Base-by-base conservation (phyloP, 768 basidiomycete species). In the Roridomyces roridus region DNA sequence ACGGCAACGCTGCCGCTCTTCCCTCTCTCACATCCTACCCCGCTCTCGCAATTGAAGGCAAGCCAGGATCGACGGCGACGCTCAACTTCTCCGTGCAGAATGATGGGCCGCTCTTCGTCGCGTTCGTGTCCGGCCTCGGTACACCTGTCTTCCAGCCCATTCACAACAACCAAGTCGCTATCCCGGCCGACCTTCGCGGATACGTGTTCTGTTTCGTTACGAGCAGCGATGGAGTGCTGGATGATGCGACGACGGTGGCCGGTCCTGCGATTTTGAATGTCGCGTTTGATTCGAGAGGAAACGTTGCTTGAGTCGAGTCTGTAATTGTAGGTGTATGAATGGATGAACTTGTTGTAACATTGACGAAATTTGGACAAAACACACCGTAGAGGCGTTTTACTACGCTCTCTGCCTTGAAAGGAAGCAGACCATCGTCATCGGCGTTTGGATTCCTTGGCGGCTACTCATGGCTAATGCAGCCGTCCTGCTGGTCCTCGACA, bases 191-290 rank as follows among this genome's bases (percentile, higher is more conserved):
- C 2, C 52, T 85, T 14, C 63, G 59, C 52, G 86, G 86, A 4
- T 76, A 77, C 5, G 80, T 82, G 11, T 89, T 82, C 68, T 78
- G 80, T 8, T 67, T 84, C 49, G 72, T 85, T 39, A 79, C 74
- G 50, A 75, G 62, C 64, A 72, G 70, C 63, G 72, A 71, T 56
- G 54, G 69, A 21, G 68, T 68, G 17, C 71, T 79, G 34, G 67
- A 67, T 31, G 83, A 85, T 52, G 73, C 75, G 26, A 81, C 72
- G 55, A 83, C 79, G 26, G 69, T 89, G 36, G 87, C 85, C 39
- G 87, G 88, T 2, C 84, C 84, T 9, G 74, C 78, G 15, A 74
- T 87, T 63, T 60, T 81, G 29, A 65, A 65, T 34, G 77, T 83
- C 63, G 66, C 66, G 21, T 80, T 69, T 46, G 70, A 73, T 44